These are phyloP conservation scores for Rutstroemia sydowiana DNA, from an alignment of 2,329 filamentous ascomycete genomes.

Conservation along the genomic window DNA sequence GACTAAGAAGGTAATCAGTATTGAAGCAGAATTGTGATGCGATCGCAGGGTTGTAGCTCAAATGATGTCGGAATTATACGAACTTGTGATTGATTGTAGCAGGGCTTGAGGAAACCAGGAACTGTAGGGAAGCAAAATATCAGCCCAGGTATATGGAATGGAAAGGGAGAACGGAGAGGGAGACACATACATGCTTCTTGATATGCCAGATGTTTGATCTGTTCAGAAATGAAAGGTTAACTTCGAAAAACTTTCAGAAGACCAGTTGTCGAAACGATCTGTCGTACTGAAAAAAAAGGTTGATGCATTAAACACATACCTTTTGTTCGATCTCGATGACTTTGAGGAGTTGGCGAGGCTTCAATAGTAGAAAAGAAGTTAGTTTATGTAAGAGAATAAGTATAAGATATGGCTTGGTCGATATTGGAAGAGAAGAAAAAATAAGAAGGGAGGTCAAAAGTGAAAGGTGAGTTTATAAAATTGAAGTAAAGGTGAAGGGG, in stretches of 20 bases:
- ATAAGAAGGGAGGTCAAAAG: not conserved
- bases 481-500: not conserved
- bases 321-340: constrained; percentile 1
- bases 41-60: not conserved
- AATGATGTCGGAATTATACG: not conserved
- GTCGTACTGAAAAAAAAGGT: not conserved
- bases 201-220: not conserved
- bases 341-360: constrained; percentile 1
- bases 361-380: not conserved
- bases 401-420: not conserved
- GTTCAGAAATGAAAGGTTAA: not conserved
- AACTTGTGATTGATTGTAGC: not conserved
- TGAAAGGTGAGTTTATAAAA: not conserved
- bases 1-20: not conserved
- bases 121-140: not conserved
- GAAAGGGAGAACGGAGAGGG: not conserved
- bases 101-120: not conserved
- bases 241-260: not conserved
- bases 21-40: not conserved
- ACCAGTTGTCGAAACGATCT: not conserved
- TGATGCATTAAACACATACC: not conserved
- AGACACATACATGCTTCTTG: not conserved
- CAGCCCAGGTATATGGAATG: not conserved
- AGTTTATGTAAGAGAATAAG: not conserved
- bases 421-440: not conserved